These are phyloP conservation scores for Parietichytrium sp. DNA, from an alignment of 108 stramenopile species.

Conservation along the genomic window DNA sequence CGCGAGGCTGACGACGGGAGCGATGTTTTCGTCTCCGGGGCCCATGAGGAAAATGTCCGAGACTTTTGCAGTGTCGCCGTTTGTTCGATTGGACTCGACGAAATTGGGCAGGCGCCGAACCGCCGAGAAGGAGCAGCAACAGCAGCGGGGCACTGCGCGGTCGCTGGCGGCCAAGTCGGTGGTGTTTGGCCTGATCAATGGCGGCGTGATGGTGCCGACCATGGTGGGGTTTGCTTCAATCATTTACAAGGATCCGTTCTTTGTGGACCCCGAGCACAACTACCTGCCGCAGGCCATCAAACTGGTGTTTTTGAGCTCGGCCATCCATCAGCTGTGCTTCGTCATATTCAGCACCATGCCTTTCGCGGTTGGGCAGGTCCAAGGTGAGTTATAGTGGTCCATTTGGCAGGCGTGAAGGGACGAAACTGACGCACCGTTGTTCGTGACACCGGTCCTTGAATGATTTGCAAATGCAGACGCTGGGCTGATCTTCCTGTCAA, in stretches of 20 bases:
- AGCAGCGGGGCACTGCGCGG: too few species aligned
- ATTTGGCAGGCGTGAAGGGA: not conserved
- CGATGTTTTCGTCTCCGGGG: too few species aligned
- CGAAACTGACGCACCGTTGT: not conserved
- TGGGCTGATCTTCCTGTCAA: slow-evolving; percentile 87
- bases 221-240: slow-evolving; percentile 36
- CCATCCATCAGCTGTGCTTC: slow-evolving; percentile 89
- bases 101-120: too few species aligned
- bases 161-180: too few species aligned
- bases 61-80: too few species aligned
- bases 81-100: too few species aligned
- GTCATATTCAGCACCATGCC: slow-evolving; percentile 74
- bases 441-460: slow-evolving; percentile 26
- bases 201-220: slow-evolving; percentile 30
- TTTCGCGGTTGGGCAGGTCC: slow-evolving; percentile 91
- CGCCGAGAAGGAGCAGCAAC: too few species aligned
- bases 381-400: too few species aligned
- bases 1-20: too few species aligned
- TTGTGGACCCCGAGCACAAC: not conserved
- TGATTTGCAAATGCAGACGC: too few species aligned
- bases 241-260: slow-evolving; percentile 37
- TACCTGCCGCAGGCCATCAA: slow-evolving; percentile 59
- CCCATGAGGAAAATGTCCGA: too few species aligned
- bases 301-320: slow-evolving; percentile 73
- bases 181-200: not conserved